phyloP scores from a whole-genome alignment of 75 land plant genomes.

The Gnetum montanum region DNA sequence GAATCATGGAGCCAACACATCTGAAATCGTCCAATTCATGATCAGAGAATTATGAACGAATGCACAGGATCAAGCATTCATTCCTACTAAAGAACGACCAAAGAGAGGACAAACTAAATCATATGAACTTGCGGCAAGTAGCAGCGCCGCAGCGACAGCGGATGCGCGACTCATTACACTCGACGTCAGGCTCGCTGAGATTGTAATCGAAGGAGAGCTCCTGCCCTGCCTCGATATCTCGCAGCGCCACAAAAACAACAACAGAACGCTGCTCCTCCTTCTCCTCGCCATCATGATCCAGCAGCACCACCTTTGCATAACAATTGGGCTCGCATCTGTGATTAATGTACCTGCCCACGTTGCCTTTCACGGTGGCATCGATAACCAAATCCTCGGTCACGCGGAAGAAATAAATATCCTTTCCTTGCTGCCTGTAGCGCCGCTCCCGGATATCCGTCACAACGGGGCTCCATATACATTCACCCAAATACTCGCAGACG shows the following conservation, averaged over 20 bases:
- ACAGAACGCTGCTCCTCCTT: background rate
- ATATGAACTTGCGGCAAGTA: background rate
- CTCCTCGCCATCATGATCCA: background rate
- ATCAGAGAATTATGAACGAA: too few relatives aligned
- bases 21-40: too few relatives aligned
- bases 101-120: background rate
- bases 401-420: conserved; percentile 21
- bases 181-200: conserved; percentile 3
- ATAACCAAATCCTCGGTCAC: conserved; percentile 7
- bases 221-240: conserved; percentile 14
- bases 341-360: conserved; percentile 10
- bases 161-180: conserved; percentile 5
- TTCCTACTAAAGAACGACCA: too few relatives aligned
- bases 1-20: too few relatives aligned
- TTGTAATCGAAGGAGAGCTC: conserved; percentile 26
- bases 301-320: conserved; percentile 1
- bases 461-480: conserved; percentile 7
- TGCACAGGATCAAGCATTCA: too few relatives aligned
- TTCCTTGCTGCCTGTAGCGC: conserved; percentile 19
- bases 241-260: conserved; percentile 1
- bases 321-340: conserved; percentile 13
- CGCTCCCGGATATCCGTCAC: conserved; percentile 22
- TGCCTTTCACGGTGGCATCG: conserved; percentile 15
- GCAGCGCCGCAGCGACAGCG: conserved; percentile 19
- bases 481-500: conserved; percentile 51